Evolutionary conservation across 2,329 filamentous ascomycete genomes (phyloP).

Genomic region (Arthrocladium fulminans): DNA sequence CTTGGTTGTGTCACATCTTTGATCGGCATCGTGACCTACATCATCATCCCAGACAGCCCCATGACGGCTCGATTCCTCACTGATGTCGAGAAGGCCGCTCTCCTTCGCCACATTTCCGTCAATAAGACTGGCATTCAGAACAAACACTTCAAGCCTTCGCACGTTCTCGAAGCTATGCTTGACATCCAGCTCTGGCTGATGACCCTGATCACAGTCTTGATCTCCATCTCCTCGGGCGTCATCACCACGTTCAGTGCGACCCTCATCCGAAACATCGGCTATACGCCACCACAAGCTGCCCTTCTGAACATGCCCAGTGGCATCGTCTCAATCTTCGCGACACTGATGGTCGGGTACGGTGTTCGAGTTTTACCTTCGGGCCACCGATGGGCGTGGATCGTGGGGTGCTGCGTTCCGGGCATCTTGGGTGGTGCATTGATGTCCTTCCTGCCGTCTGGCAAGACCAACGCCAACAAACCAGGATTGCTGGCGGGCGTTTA

Average conservation of each 20-base stretch:
- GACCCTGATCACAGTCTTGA: slow-evolving; percentile 25
- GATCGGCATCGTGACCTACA: slow-evolving; percentile 34
- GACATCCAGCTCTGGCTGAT: slow-evolving; percentile 39
- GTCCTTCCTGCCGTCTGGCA: slow-evolving; percentile 26
- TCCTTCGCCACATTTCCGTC: slow-evolving; percentile 17
- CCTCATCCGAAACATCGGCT: slow-evolving; percentile 33
- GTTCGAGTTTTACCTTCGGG: slow-evolving; percentile 32
- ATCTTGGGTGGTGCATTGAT: slow-evolving; percentile 37
- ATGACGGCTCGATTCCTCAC: slow-evolving; percentile 31
- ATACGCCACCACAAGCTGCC: slow-evolving; percentile 28
- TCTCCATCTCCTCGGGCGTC: slow-evolving; percentile 32
- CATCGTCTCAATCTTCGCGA: slow-evolving; percentile 14
- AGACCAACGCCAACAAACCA: slow-evolving; percentile 29
- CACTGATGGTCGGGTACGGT: slow-evolving; percentile 39
- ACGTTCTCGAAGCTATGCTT: slow-evolving; percentile 37
- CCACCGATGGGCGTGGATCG: slow-evolving; percentile 24
- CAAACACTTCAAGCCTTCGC: slow-evolving; percentile 41
- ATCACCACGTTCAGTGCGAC: slow-evolving; percentile 32
- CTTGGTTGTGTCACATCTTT: slow-evolving; percentile 40
- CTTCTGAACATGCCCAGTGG: slow-evolving; percentile 30
- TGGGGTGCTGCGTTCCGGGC: slow-evolving; percentile 31
- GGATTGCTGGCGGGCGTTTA: slow-evolving; percentile 39
- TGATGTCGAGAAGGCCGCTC: slow-evolving; percentile 15
- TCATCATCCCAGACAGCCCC: slow-evolving; percentile 44
- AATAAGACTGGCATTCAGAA: slow-evolving; percentile 41